These are phyloP conservation scores for Saccharomyces hybrid DNA, from an alignment of 1,139 yeast genomes.

Conservation along the genomic window DNA sequence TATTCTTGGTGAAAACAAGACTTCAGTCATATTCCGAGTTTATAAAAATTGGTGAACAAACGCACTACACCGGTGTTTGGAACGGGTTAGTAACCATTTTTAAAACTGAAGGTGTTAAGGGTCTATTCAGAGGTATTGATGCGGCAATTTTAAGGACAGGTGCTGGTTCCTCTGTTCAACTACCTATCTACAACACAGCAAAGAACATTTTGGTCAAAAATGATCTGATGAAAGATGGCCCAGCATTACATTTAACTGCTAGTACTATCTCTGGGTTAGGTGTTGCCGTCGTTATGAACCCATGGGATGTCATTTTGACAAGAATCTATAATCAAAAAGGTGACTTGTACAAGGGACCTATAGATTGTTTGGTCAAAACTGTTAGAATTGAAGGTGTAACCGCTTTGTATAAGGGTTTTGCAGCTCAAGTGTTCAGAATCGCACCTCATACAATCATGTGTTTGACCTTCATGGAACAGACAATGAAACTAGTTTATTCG, in stretches of 20 bases:
- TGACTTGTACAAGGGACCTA: constrained; percentile 71
- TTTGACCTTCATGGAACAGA: constrained; percentile 90
- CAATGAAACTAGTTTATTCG: constrained; percentile 54
- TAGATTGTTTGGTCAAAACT: constrained; percentile 83
- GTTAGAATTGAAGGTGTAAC: constrained; percentile 71
- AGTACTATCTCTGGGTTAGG: constrained; percentile 83
- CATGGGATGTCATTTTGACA: constrained; percentile 92
- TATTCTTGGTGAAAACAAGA: constrained; percentile 85
- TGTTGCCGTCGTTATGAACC: constrained; percentile 92
- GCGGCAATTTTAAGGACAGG: constrained; percentile 94
- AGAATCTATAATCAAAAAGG: constrained; percentile 94
- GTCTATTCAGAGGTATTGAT: constrained; percentile 84
- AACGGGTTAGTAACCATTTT: constrained; percentile 62
- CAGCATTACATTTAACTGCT: constrained; percentile 64
- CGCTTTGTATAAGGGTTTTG: constrained; percentile 90
- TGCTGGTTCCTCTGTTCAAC: constrained; percentile 89
- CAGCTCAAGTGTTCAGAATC: constrained; percentile 83
- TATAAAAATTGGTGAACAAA: constrained; percentile 79
- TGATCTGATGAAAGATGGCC: constrained; percentile 51
- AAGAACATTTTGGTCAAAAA: constrained; percentile 46
- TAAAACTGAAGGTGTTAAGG: constrained; percentile 62
- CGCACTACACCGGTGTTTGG: constrained; percentile 63
- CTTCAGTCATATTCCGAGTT: constrained; percentile 80
- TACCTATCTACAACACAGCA: constrained; percentile 82
- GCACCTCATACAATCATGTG: constrained; percentile 93